Evolutionary conservation across 2,329 filamentous ascomycete species (phyloP).

Genomic region (Botrytis cinerea): DNA sequence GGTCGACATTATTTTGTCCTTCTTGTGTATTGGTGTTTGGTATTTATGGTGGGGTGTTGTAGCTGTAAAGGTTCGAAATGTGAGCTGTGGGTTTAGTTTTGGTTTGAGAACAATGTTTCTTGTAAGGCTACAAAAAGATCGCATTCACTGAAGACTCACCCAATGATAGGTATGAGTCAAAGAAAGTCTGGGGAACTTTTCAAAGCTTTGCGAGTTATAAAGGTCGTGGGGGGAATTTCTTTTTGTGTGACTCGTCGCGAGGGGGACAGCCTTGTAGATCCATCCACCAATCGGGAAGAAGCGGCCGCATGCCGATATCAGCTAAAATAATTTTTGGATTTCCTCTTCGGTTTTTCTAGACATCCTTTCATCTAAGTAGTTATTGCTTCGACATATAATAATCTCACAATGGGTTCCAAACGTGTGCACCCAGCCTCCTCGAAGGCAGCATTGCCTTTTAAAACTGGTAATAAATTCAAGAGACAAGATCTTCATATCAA

Average conservation of each 20-base stretch:
- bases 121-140: constrained; percentile 44
- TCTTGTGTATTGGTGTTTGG: constrained; percentile 31
- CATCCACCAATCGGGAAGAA: constrained; percentile 8
- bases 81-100: constrained; percentile 27
- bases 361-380: neutral
- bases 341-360: constrained; percentile 23
- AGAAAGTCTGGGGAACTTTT: constrained; percentile 23
- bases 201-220: constrained; percentile 14
- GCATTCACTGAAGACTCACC: constrained; percentile 43
- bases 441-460: constrained; percentile 52
- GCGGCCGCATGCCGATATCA: constrained; percentile 20
- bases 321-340: constrained; percentile 24
- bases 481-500: constrained; percentile 77
- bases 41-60: constrained; percentile 42
- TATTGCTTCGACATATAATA: constrained; percentile 19
- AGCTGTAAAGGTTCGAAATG: constrained; percentile 46
- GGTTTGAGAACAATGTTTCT: constrained; percentile 38
- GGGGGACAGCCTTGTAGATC: constrained; percentile 19
- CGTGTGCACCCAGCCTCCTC: constrained; percentile 47
- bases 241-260: constrained; percentile 22
- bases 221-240: constrained; percentile 20
- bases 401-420: constrained; percentile 51
- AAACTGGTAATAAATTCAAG: constrained; percentile 74
- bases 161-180: constrained; percentile 36
- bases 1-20: constrained; percentile 52